Evolutionary conservation across 2,329 filamentous ascomycete genomes (phyloP), one percentile per base, ranked within the genome.

Genomic region (Trichoderma afroharzianum): DNA sequence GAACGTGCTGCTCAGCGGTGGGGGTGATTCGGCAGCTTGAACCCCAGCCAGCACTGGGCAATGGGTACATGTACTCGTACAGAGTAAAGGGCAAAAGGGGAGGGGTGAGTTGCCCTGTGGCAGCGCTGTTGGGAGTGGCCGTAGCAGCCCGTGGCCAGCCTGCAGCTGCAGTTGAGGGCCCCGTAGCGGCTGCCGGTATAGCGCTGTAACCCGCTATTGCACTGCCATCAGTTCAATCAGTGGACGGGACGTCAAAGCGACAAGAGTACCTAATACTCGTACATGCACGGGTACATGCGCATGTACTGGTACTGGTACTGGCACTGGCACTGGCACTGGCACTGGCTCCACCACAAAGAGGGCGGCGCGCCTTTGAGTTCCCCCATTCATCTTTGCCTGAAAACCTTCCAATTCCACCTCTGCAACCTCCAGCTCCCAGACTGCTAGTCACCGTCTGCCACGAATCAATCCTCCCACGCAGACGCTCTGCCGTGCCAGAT

Each of bases 401-500:
- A 66, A 59, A 68, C 58, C 67, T 63, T 72, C 64, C 66, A 68
- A 61, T 57, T 33, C 28, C 50, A 33, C 66, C 58, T 62, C 73
- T 58, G 71, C 74, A 74, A 74, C 74, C 72, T 67, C 72, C 72
- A 74, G 72, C 73, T 71, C 68, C 64, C 71, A 32, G 21, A 61
- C 63, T 36, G 53, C 68, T 73, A 62, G 55, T 74, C 70, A 73
- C 64, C 74, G 68, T 73, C 73, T 73, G 61, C 73, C 73, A 69
- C 75, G 74, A 75, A 75, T 74, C 73, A 70, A 72, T 68, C 70
- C 70, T 75, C 62, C 72, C 73, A 75, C 74, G 74, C 73, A 71
- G 74, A 74, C 73, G 74, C 75, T 69, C 75, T 76, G 74, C 75
- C 74, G 74, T 80, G 82, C 83, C 85, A 84, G 81, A 88, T 88